Base-by-base conservation (phyloP, 1,139 yeast species). In the Hyphopichia buzzinii region DNA sequence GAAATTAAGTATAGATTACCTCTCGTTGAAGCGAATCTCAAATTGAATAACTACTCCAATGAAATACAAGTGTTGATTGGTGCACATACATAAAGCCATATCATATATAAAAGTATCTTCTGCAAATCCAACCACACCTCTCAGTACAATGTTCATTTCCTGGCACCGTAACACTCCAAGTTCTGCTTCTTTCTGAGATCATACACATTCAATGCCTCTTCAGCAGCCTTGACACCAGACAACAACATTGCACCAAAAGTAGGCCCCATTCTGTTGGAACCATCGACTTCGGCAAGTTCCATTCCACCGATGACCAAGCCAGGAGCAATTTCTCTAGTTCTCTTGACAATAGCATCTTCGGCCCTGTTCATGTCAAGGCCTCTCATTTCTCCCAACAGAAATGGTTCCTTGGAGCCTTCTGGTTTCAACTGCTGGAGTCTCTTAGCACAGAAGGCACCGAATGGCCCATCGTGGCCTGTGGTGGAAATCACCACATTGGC, bases 401-500 rank as follows among this genome's bases (percentile, higher is more conserved):
- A 61, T 22, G 30, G 45, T 31, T 31, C 37, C 25, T 40, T 40
- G 41, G 13, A 42, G 34, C 54, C 59, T 35, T 51, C 52, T 16
- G 59, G 56, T 39, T 55, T 56, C 42, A 65, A 57, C 34, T 57
- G 54, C 39, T 64, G 64, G 50, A 67, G 56, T 50, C 74, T 58
- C 51, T 69, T 69, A 21, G 85, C 89, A 41, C 80, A 75, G 62
- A 82, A 83, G n/a, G 90, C 90, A 41, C 92, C 92, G 62, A 83
- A 81, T 37, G 89, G 89, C 49, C 92, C 92, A 56, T 84, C 92
- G 52, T 84, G 92, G 37, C 92, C 92, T 28, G 87, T 77, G 42
- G 89, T 79, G 12, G 89, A 81, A 42, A 84, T 67, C 38, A 84
- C 77, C 37, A 84, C 79, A 51, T 81, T 80, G 43, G 83, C 75